Base-by-base conservation (phyloP, 2,329 filamentous ascomycete genomes). In the Coniella lustricola region DNA sequence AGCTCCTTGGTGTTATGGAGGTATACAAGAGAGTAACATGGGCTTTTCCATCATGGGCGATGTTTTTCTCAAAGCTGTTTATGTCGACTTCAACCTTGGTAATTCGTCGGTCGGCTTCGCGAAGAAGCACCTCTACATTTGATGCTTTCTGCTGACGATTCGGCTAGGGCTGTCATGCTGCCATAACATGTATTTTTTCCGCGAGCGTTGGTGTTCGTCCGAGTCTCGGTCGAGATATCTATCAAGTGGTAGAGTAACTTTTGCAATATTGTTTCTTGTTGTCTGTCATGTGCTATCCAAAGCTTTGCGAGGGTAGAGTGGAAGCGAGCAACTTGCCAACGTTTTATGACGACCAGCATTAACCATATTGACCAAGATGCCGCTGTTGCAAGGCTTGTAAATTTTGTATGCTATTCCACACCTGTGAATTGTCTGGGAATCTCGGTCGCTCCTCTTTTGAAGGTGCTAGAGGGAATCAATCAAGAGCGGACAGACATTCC, bases 1-100 rank as follows among this genome's bases (percentile, higher is more conserved):
- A 14, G 71, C 73, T 48, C 38, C 29, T 8, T 52, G 47, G 46
- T 93, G 88, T 73, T 90, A 79, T 63, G 87, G 87, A 48, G 88
- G 87, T 42, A 76, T 94, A 54, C 88, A 93, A 71, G 73, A 68
- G 31, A 50, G 46, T 18, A 64, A 71, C 37, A 66, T 64, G 14
- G 60, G 59, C 20, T 73, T 83, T 54, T 79, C 75, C 48, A 88
- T 94, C 60, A 77, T 90, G 48, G 88, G 88, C 9, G 86, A 90
- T 52, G 73, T 86, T 48, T 87, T 90, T 69, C 74, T 93, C 56
- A 93, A 93, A 77, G 78, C 78, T 48, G 72, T 86, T 54, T 90
- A 85, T 61, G 81, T 84, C 25, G 79, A 88, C 41, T 89, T 88
- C 63, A 84, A 89, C 60, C 64, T 72, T 5, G 65, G 62, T 17